Percentiles rank a stretch among this genome's conserved stretches.
phyloP scores from a whole-genome alignment of 257 asterid genomes.

The Craterostigma plantagineum region DNA sequence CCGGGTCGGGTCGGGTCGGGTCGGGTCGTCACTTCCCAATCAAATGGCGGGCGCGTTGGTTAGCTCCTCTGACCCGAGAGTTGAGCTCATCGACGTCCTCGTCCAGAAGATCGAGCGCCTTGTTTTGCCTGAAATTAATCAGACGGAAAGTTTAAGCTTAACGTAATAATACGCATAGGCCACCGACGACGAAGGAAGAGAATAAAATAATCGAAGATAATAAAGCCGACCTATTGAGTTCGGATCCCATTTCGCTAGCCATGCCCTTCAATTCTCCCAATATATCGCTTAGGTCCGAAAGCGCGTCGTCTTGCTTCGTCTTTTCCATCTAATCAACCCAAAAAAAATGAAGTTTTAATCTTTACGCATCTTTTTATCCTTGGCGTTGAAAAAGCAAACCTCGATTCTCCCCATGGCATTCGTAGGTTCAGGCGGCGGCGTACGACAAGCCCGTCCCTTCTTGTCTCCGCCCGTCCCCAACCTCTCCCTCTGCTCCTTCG shows the following conservation, averaged over 20 bases:
- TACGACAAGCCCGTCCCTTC: slow-evolving; percentile 24
- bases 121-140: slow-evolving; percentile 54
- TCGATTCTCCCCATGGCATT: slow-evolving; percentile 67
- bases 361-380: too few species aligned
- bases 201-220: not conserved
- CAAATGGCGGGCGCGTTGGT: slow-evolving; percentile 46
- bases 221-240: slow-evolving; percentile 50
- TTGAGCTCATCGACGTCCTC: slow-evolving; percentile 71
- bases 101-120: slow-evolving; percentile 58
- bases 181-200: not conserved
- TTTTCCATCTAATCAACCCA: slow-evolving; percentile 43
- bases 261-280: slow-evolving; percentile 82
- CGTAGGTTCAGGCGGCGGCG: slow-evolving; percentile 61
- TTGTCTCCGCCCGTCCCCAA: slow-evolving; percentile 49
- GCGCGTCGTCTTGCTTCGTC: slow-evolving; percentile 74
- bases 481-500: slow-evolving; percentile 49
- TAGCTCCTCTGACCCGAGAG: slow-evolving; percentile 72
- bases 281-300: slow-evolving; percentile 50
- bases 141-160: not conserved
- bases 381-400: slow-evolving; percentile 18
- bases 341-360: not conserved
- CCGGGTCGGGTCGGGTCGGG: too few species aligned
- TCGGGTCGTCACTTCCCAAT: slow-evolving; percentile 23
- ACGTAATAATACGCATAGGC: not conserved
- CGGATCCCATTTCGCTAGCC: slow-evolving; percentile 79